Base-by-base conservation (phyloP, 768 basidiomycete species). In the Cubamyces lactineus region DNA sequence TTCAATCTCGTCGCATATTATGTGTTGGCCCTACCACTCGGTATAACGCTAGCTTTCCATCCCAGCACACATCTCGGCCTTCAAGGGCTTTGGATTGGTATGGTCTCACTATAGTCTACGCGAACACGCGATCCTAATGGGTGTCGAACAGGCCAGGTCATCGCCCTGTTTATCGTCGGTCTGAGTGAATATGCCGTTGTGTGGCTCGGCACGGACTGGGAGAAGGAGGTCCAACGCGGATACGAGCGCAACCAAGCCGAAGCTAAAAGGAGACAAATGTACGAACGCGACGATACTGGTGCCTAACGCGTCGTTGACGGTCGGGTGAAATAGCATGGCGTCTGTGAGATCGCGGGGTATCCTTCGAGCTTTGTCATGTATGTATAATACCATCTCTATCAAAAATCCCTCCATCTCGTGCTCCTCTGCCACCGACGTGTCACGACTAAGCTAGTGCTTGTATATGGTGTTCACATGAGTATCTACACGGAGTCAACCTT, bases 1-100 rank as follows among this genome's bases (percentile, higher is more conserved):
- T 90, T 91, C 76, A 91, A 92, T 69, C 70, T 88, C 24, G 73
- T 89, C 16, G 88, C 89, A 40, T 85, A 85, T 70, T 85, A 84
- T 59, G 74, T 83, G 1, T 69, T 85, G 40, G 84, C 82, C 4
- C 70, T 84, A 1, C 84, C 84, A 0, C 69, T 84, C 21, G 84
- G 83, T 12, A 79, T 82, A 56, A 77, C 75, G 1, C 78, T 85
- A 12, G 84, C 84, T 1, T 84, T 84, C 69, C 71, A 71, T 42
- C 59, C 67, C 2, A 66, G 63, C 23, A 70, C 73, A 0, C 71
- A 68, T n/a, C 59, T 79, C 11, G 84, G 84, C 3, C 70, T 85
- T 28, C 72, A 76, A 46, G 84, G 84, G 3, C 74, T 85, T 16
- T 85, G 84, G 84, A 77, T 83, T 51, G 82, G 80, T 79, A 19